A percentile compares a stretch with the other conserved stretches of the same genome.
Conservation (phyloP, 2,329 filamentous ascomycete genomes). For the Botrytis pseudocinerea region DNA sequence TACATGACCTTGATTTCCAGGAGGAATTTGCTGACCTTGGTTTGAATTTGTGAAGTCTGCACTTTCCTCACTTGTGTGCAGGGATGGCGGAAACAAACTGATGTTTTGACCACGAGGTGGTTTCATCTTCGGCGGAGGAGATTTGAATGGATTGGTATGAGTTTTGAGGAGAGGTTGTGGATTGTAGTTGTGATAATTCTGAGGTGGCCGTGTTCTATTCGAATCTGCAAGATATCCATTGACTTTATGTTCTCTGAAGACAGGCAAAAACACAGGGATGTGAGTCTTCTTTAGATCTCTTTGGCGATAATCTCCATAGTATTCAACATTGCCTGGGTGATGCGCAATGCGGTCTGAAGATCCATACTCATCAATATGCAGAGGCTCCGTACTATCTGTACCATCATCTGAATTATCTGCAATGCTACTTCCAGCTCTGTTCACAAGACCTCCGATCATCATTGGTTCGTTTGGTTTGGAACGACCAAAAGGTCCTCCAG, state of each 20-base stretch:
- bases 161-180: constrained; percentile 31
- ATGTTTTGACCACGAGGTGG: constrained; percentile 16
- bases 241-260: constrained; percentile 35
- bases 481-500: constrained; percentile 18
- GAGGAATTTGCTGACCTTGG: constrained; percentile 11
- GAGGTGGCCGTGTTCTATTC: constrained; percentile 29
- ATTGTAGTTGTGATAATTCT: constrained; percentile 22
- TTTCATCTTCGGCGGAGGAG: constrained; percentile 33
- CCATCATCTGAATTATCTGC: constrained; percentile 35
- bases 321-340: constrained; percentile 36
- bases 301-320: constrained; percentile 35
- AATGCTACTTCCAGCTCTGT: constrained; percentile 38
- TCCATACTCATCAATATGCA: constrained; percentile 31
- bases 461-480: constrained; percentile 21
- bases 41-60: constrained; percentile 22
- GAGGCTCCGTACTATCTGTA: constrained; percentile 26
- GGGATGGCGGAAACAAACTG: constrained; percentile 22
- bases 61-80: constrained; percentile 23
- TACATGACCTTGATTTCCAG: background rate
- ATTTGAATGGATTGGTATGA: constrained; percentile 38
- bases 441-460: constrained; percentile 28
- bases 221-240: constrained; percentile 40
- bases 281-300: constrained; percentile 35
- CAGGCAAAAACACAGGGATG: constrained; percentile 36
- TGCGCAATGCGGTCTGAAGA: constrained; percentile 37